phyloP scores from a whole-genome alignment of 2,329 filamentous ascomycete genomes.

The Claviceps digitariae region DNA sequence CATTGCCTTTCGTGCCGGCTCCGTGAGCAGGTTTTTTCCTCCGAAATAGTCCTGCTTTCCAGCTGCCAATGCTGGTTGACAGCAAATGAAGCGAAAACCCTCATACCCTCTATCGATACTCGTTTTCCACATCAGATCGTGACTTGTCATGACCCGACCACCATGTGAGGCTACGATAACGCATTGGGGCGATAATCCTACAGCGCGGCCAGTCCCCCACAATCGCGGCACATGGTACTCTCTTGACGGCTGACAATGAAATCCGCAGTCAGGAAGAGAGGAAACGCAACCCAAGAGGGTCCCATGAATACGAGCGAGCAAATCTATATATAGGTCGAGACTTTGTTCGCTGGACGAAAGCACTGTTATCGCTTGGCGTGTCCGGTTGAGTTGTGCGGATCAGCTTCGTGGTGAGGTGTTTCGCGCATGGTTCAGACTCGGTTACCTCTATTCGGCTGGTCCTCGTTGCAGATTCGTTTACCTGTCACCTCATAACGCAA shows the following conservation, averaged over 20 bases:
- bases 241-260: not conserved
- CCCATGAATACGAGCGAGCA: too few species aligned
- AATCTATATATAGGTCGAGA: not conserved
- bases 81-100: too few species aligned
- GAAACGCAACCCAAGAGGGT: too few species aligned
- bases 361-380: not conserved
- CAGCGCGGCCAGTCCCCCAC: not conserved
- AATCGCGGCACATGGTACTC: not conserved
- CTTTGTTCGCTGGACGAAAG: not conserved
- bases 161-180: not conserved
- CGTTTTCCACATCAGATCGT: not conserved
- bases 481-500: too few species aligned
- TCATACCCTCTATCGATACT: too few species aligned
- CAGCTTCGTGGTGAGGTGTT: not conserved
- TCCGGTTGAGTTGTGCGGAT: not conserved
- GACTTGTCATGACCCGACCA: not conserved
- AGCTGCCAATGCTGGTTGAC: too few species aligned
- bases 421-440: not conserved
- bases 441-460: too few species aligned
- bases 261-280: not conserved
- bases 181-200: not conserved
- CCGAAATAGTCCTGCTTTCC: too few species aligned
- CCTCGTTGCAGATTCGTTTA: too few species aligned
- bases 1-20: too few species aligned
- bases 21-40: too few species aligned